Conservation (phyloP, 768 basidiomycete genomes). For the Lentinula boryana region DNA sequence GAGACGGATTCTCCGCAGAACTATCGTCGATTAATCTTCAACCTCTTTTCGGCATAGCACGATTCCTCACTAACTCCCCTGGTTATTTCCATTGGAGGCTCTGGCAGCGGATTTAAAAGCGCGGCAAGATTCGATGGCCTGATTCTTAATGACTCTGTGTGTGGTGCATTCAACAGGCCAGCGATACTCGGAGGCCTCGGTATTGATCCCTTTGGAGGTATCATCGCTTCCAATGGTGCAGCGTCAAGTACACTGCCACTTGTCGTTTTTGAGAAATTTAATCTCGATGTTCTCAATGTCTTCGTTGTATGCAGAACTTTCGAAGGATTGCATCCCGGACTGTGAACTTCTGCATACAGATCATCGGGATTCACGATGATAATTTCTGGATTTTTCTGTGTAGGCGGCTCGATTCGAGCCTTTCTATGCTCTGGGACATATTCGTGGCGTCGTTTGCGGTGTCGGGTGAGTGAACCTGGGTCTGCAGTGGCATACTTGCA, state of each 20-base stretch:
- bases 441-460: background rate
- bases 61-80: background rate
- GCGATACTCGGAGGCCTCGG: background rate
- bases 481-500: background rate
- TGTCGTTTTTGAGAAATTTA: background rate
- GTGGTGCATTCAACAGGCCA: background rate
- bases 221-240: background rate
- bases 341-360: background rate
- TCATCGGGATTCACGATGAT: background rate
- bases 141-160: background rate
- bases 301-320: background rate
- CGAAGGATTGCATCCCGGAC: background rate
- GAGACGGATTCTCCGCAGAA: too few species aligned
- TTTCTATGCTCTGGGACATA: background rate
- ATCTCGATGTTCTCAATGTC: background rate
- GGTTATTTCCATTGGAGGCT: background rate
- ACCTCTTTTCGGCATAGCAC: background rate
- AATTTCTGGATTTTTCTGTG: background rate
- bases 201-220: background rate
- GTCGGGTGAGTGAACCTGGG: background rate
- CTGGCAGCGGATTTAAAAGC: background rate
- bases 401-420: background rate
- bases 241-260: background rate
- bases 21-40: background rate
- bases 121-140: background rate